These are phyloP conservation scores for Pythium rhizo-oryzae DNA, from an alignment of 352 stramenopile species.

Conservation along the genomic window DNA sequence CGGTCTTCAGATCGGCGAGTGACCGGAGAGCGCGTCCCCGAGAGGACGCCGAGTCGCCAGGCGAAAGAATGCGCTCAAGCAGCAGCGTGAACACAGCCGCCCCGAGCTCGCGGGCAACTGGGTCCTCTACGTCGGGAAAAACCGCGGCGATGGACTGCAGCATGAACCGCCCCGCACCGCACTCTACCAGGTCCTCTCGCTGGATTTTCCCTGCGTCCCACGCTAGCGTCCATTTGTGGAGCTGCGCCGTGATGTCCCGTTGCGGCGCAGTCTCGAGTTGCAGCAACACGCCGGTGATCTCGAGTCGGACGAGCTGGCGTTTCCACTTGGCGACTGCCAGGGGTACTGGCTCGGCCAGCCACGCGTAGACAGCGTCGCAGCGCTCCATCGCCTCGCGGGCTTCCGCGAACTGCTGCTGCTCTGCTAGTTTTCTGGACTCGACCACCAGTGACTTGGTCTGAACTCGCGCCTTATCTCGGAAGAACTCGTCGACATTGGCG, in stretches of 20 bases:
- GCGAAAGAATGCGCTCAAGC: background rate
- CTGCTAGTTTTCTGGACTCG: background rate
- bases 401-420: background rate
- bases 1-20: conserved; percentile 1
- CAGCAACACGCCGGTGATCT: background rate
- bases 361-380: conserved; percentile 5
- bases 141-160: background rate
- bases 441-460: background rate
- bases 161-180: background rate
- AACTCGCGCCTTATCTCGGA: conserved; percentile 1
- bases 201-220: background rate
- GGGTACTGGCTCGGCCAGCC: conserved; percentile 8
- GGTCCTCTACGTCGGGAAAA: background rate
- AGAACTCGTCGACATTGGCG: conserved; percentile 3
- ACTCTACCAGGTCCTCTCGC: conserved; percentile 1
- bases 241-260: background rate
- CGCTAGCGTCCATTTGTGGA: conserved; percentile 2
- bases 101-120: background rate
- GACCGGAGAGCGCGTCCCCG: background rate
- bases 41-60: too few species aligned
- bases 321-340: background rate
- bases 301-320: background rate
- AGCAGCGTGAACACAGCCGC: conserved; percentile 1
- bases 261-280: background rate
- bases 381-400: conserved; percentile 1